These are phyloP conservation scores for Blastobotrys parvus DNA, from an alignment of 805 yeast species.

Conservation along the genomic window DNA sequence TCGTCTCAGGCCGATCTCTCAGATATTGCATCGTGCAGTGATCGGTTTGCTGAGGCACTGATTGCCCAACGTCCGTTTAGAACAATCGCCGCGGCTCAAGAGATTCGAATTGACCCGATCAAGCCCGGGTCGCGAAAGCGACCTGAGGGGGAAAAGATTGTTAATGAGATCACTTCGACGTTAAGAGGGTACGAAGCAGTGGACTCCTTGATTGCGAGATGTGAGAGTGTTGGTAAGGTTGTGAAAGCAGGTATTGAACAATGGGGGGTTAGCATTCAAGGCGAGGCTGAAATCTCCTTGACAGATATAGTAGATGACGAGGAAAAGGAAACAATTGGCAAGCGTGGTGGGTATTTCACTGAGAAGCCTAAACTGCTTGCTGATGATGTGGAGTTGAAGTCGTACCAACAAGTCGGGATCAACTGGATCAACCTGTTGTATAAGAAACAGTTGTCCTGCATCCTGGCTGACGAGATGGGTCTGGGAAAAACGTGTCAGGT, in stretches of 20 bases:
- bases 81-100: slow-evolving; percentile 50
- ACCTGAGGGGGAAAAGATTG: slow-evolving; percentile 63
- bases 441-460: slow-evolving; percentile 74
- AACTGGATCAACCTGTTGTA: slow-evolving; percentile 87
- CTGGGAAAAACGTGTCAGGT: slow-evolving; percentile 96
- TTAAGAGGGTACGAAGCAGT: slow-evolving; percentile 89
- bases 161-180: slow-evolving; percentile 61
- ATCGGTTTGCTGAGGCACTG: slow-evolving; percentile 55
- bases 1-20: slow-evolving; percentile 68
- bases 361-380: slow-evolving; percentile 66
- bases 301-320: slow-evolving; percentile 23
- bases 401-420: slow-evolving; percentile 93
- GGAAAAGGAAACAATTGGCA: slow-evolving; percentile 6
- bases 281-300: neutral
- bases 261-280: slow-evolving; percentile 77
- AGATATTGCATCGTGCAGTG: slow-evolving; percentile 68
- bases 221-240: slow-evolving; percentile 65
- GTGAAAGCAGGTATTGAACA: slow-evolving; percentile 64
- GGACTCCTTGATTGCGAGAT: slow-evolving; percentile 78
- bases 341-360: slow-evolving; percentile 33
- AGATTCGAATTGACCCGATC: slow-evolving; percentile 36
- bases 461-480: slow-evolving; percentile 97
- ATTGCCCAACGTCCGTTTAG: slow-evolving; percentile 64
- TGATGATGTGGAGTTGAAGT: slow-evolving; percentile 59
- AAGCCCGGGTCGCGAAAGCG: slow-evolving; percentile 33